Conservation (phyloP, 106 monocot genomes). For the Allium fistulosum region DNA sequence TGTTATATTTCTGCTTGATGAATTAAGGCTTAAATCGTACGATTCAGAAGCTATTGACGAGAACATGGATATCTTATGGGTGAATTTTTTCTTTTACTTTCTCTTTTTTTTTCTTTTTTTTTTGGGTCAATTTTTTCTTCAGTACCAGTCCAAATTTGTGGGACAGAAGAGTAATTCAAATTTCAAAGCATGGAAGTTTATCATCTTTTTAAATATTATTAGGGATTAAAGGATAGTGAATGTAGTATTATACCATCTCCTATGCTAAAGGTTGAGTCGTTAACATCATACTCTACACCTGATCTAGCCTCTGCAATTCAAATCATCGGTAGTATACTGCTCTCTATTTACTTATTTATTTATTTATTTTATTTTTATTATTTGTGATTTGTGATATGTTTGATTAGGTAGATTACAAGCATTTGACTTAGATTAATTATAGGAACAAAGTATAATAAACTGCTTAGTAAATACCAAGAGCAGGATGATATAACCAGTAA, state of each 20-base stretch:
- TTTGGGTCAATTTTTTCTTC: background rate
- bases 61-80: constrained; percentile 9
- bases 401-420: background rate
- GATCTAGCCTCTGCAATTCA: constrained; percentile 30
- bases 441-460: constrained; percentile 47
- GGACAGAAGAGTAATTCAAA: too few relatives aligned
- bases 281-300: constrained; percentile 8
- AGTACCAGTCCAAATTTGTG: background rate
- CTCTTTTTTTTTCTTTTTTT: too few relatives aligned
- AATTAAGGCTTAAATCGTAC: background rate
- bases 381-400: background rate
- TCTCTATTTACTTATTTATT: too few relatives aligned
- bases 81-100: background rate
- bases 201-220: background rate
- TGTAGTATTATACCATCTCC: constrained; percentile 33
- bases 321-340: constrained; percentile 29
- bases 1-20: constrained; percentile 9
- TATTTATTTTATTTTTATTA: constrained; percentile 2
- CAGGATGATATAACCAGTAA: constrained; percentile 12
- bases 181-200: too few relatives aligned
- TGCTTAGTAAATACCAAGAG: constrained; percentile 24
- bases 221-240: constrained; percentile 8
- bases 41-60: constrained; percentile 6
- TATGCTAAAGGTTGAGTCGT: constrained; percentile 10
- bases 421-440: background rate